Evolutionary conservation across 2,329 filamentous ascomycete species (phyloP), one percentile per base, ranked within the genome.

Genomic region (Aspergillus sp.): DNA sequence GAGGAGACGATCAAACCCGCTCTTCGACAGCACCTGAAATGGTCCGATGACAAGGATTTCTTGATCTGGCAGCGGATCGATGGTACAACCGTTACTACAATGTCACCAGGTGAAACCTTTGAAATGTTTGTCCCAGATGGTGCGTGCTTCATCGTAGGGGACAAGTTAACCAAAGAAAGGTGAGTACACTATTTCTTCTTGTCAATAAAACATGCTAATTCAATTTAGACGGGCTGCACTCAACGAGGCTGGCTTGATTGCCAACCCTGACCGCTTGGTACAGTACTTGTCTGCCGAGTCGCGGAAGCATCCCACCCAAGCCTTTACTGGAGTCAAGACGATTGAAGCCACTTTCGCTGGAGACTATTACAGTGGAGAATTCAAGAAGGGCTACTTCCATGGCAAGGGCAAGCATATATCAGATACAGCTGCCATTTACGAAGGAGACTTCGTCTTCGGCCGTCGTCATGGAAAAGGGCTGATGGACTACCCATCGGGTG

Each of bases 401-500:
- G 81, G 81, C 38, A 63, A 70, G 19, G 78, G 78, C 40, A 75
- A 70, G 27, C 69, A 74, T 49, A 75, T 81, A 51, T 69, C 69
- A 30, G 70, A 75, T 48, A 71, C 69, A 27, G 79, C 77, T 37
- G 73, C 78, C 42, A 73, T 71, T 26, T 84, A 83, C 59, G 66
- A 62, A 11, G 81, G 81, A 12, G 62, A 69, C 5, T 81, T 82
- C 57, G 63, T 71, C 40, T 66, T 77, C 30, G 72, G 71, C 37
- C 64, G 72, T 42, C 76, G 76, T 42, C 72, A 79, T 33, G 80
- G 81, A 13, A 67, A 74, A 40, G 81, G 81, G 40, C 68, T 68
- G 9, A 78, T 82, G 69, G 75, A 72, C 5, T 82, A 80, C 59
- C 72, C 75, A 27, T 80, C 71, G 6, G 71, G 73, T 9, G 73